Base-by-base conservation (phyloP, 208 protist species). In the Angomonas desouzai region DNA sequence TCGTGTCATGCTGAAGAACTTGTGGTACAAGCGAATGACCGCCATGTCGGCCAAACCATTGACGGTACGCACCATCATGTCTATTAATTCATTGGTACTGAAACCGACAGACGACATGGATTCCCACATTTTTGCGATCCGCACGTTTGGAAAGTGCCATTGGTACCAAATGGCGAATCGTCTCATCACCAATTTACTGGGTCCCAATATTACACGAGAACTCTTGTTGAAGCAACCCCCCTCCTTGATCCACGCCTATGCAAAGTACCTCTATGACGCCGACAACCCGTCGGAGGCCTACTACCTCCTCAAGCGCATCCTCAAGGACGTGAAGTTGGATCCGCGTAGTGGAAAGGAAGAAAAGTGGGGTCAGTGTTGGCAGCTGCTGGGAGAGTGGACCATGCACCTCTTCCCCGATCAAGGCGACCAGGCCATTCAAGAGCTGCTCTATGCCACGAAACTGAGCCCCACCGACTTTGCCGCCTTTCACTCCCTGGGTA, bases 121-220 rank as follows among this genome's bases (percentile, higher is more conserved):
- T n/a, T 93, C 87, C 29, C 97, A 98, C 79, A 79, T 99, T 32
- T 94, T 99, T 48, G 99, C 97, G 59, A 91, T 97, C 28, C 76
- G 81, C 6, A 64, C 95, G 13, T 87, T 97, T 66, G 83, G 91
- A 28, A 96, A 87, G 58, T 65, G 66, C 27, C 86, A 92, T 40
- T 94, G 91, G 87, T 82, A 77, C 28, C 77, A 77, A 7, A 62
- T 91, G 55, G 85, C 84, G 9, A 74, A 81, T 49, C 78, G 89
- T 57, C 76, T 92, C 49, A 79, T 93, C 28, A 74, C 81, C 27
- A 60, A 76, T 48, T 64, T 96, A 13, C 53, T 92, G 22, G 73
- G 66, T 3, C 47, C 64, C 20, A 64, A 78, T 13, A 59, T 72
- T 7, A 72, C 74, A n/a, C 63, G 71, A 25, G 53, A 74, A 33